Evolutionary conservation across 345 rosid species (phyloP), one percentile per base, ranked within the genome.

Genomic region (Eucalyptus cladocalyx): DNA sequence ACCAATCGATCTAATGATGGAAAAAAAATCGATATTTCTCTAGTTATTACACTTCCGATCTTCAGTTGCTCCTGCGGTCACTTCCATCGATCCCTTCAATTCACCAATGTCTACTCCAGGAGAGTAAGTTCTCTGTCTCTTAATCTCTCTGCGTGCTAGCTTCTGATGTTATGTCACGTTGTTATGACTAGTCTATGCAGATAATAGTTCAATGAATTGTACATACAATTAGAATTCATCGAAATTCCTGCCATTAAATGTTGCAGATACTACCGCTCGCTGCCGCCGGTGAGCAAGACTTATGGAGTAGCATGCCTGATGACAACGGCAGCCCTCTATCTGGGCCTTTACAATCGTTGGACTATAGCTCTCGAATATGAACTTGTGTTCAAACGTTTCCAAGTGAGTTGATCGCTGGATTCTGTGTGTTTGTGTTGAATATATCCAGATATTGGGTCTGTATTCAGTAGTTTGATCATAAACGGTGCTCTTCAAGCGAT

Each of bases 271-370:
- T 95, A 94, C 87, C 89, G 67, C 19, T 95, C 97, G 15, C 87
- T 95, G 65, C 97, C 96, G 4, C 97, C 97, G 2, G 95, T 95
- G 89, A 95, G 95, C 94, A 95, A 95, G 94, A 80, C 90, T 54
- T 94, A 91, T 94, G 96, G 96, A 80, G 94, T 95, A 87, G 91
- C 91, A 13, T 95, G 96, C 92, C 91, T 94, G 60, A 91, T 95
- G 94, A 90, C 96, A 50, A 94, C 96, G 11, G 56, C 93, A 3
- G 96, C 96, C 80, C 88, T 42, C 3, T 90, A 93, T 88, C 89
- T 95, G 54, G 76, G 47, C 18, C 97, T 95, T 89, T 94, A 92
- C 92, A 2, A 89, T 49, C 83, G 15, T 76, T 1, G n/a, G 91
- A 91, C 9, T 60, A 90, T 95, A 87, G 93, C 96, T 24, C 91